Conservation (phyloP, 208 protist genomes). For the Leishmania major region DNA sequence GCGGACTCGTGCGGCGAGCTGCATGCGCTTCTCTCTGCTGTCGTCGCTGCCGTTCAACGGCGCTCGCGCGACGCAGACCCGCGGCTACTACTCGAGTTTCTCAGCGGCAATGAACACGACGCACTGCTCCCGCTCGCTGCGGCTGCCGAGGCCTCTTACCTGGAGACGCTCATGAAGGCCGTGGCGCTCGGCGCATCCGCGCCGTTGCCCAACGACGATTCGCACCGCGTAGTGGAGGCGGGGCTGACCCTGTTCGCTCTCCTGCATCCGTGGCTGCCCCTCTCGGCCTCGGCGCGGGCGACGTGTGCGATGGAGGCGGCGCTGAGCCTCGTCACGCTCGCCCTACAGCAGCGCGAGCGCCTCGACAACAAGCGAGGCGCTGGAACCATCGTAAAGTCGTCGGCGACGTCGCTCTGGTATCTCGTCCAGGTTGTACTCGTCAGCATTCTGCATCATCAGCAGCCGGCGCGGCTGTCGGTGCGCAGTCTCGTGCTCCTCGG, state of each 20-base stretch:
- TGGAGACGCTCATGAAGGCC: neutral
- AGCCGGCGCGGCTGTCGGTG: slow-evolving; percentile 11
- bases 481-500: slow-evolving; percentile 16
- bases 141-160: neutral
- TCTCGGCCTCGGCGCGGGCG: neutral
- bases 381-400: too few species aligned
- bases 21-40: slow-evolving; percentile 12
- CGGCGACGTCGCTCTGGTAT: neutral
- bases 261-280: slow-evolving; percentile 23
- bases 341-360: neutral
- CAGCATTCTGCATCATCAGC: slow-evolving; percentile 5
- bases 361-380: neutral
- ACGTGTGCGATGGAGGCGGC: slow-evolving; percentile 1
- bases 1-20: neutral
- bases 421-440: neutral
- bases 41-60: slow-evolving; percentile 8
- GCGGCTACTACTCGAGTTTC: slow-evolving; percentile 1
- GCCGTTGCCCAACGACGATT: neutral
- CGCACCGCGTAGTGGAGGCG: neutral
- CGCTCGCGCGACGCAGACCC: neutral
- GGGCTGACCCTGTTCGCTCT: slow-evolving; percentile 12
- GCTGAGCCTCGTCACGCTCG: slow-evolving; percentile 3
- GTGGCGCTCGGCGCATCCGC: neutral
- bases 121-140: neutral
- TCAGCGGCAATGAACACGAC: neutral